These are phyloP conservation scores for Zygosaccharomyces pseudobailii DNA, from an alignment of 1,139 yeast species.

Conservation along the genomic window DNA sequence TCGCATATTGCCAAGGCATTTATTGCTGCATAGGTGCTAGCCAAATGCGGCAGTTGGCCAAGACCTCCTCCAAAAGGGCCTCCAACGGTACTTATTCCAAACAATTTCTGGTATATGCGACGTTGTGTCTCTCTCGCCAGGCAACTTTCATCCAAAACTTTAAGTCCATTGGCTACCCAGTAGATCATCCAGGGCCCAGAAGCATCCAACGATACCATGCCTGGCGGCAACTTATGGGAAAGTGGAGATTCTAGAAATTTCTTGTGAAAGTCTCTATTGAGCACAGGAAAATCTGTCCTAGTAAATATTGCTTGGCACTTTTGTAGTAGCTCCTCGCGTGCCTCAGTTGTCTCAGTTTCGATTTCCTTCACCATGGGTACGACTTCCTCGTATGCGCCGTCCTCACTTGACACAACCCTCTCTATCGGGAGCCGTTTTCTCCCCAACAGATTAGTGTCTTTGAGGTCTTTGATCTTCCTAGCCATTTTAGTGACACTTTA, in stretches of 20 bases:
- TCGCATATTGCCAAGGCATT: constrained; percentile 55
- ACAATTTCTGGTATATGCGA: constrained; percentile 23
- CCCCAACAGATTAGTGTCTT: constrained; percentile 27
- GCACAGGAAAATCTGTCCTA: constrained; percentile 29
- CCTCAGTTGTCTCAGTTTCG: constrained; percentile 39
- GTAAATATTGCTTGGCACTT: constrained; percentile 33
- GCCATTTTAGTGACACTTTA: constrained; percentile 1
- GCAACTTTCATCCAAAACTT: constrained; percentile 37
- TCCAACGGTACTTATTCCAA: constrained; percentile 38
- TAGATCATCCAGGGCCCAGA: constrained; percentile 88
- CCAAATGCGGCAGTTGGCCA: constrained; percentile 78
- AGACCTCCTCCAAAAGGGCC: constrained; percentile 80
- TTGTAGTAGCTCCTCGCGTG: constrained; percentile 42
- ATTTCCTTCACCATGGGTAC: constrained; percentile 25
- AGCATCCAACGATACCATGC: constrained; percentile 59
- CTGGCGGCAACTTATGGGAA: constrained; percentile 36
- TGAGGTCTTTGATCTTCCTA: constrained; percentile 11
- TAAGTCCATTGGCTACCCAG: constrained; percentile 67
- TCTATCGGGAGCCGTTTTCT: constrained; percentile 24
- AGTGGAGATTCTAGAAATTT: constrained; percentile 42
- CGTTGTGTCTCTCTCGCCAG: constrained; percentile 22
- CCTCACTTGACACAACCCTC: constrained; percentile 14
- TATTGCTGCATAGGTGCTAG: constrained; percentile 78
- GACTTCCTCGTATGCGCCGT: constrained; percentile 12
- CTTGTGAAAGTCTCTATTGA: constrained; percentile 37